Conservation (phyloP, 805 yeast species). For the Ogataea glucozyma region DNA sequence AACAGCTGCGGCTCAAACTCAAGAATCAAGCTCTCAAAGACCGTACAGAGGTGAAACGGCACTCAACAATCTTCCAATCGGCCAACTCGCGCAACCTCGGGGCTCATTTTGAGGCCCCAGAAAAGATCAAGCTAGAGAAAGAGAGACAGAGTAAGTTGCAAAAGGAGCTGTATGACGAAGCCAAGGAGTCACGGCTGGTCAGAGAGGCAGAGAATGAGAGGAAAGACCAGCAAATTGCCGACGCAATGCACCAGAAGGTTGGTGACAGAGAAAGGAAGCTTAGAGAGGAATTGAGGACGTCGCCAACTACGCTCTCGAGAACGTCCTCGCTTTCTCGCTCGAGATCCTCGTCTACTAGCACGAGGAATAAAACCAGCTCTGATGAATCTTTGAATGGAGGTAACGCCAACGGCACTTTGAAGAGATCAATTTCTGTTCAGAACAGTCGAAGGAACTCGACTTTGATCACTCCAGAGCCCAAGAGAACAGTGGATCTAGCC, state of each 20-base stretch:
- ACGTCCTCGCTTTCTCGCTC: slow-evolving; percentile 19
- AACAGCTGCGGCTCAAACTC: slow-evolving; percentile 28
- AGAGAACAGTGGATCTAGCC: slow-evolving; percentile 10
- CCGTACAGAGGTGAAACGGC: slow-evolving; percentile 20
- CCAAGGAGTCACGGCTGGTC: slow-evolving; percentile 26
- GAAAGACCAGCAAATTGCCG: slow-evolving; percentile 16
- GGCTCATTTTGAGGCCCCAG: slow-evolving; percentile 28
- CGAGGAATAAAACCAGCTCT: slow-evolving; percentile 1
- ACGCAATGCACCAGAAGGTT: slow-evolving; percentile 16
- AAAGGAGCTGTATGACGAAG: slow-evolving; percentile 25
- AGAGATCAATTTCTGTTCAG: slow-evolving; percentile 6
- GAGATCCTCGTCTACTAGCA: slow-evolving; percentile 19
- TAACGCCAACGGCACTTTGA: slow-evolving; percentile 10
- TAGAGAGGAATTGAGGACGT: slow-evolving; percentile 22
- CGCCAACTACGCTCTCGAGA: slow-evolving; percentile 18
- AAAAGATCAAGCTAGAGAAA: slow-evolving; percentile 26
- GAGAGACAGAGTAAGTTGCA: slow-evolving; percentile 30
- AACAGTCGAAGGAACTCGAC: slow-evolving; percentile 18
- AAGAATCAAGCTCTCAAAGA: slow-evolving; percentile 26
- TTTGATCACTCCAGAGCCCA: slow-evolving; percentile 19
- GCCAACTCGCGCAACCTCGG: slow-evolving; percentile 23
- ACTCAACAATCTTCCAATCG: slow-evolving; percentile 13
- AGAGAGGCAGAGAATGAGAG: slow-evolving; percentile 26
- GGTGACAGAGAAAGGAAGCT: slow-evolving; percentile 27
- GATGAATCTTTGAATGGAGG: slow-evolving; percentile 2